phyloP scores from a whole-genome alignment of 2,329 filamentous ascomycete genomes.

The Phyllosticta citribraziliensis region DNA sequence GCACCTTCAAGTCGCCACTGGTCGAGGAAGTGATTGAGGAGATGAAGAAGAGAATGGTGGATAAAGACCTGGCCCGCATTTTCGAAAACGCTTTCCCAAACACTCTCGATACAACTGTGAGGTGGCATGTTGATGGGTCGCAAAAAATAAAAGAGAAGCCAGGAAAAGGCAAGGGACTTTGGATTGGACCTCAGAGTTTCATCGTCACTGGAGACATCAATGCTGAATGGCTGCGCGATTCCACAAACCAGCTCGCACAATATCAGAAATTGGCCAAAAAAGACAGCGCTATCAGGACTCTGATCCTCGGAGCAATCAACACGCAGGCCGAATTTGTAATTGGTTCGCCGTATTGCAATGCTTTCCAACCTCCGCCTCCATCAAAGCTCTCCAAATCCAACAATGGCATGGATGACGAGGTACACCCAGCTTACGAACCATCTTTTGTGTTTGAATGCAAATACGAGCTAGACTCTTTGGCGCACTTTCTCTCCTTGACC shows the following conservation, averaged over 20 bases:
- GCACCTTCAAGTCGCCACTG: constrained; percentile 76
- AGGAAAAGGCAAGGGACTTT: constrained; percentile 31
- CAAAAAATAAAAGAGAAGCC: constrained; percentile 20
- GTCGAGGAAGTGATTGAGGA: constrained; percentile 85
- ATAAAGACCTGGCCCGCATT: constrained; percentile 79
- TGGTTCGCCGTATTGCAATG: constrained; percentile 92
- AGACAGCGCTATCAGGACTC: constrained; percentile 63
- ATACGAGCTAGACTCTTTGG: constrained; percentile 93
- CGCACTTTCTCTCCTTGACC: constrained; percentile 74
- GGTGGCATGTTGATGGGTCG: constrained; percentile 65
- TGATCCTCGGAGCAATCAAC: constrained; percentile 90
- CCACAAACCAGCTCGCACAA: constrained; percentile 83
- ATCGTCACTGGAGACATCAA: constrained; percentile 91
- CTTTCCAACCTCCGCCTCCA: constrained; percentile 87
- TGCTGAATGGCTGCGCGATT: constrained; percentile 85
- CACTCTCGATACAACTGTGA: constrained; percentile 78
- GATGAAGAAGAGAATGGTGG: constrained; percentile 66
- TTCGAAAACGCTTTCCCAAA: constrained; percentile 96
- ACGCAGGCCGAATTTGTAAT: constrained; percentile 95
- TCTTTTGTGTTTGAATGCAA: constrained; percentile 93
- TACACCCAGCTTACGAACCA: constrained; percentile 81
- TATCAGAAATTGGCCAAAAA: constrained; percentile 80
- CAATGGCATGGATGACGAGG: constrained; percentile 73
- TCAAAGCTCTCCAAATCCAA: constrained; percentile 61
- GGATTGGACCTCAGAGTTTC: constrained; percentile 82